These are phyloP conservation scores for Arctium lappa DNA, from an alignment of 129 eudicot genomes.

Conservation along the genomic window DNA sequence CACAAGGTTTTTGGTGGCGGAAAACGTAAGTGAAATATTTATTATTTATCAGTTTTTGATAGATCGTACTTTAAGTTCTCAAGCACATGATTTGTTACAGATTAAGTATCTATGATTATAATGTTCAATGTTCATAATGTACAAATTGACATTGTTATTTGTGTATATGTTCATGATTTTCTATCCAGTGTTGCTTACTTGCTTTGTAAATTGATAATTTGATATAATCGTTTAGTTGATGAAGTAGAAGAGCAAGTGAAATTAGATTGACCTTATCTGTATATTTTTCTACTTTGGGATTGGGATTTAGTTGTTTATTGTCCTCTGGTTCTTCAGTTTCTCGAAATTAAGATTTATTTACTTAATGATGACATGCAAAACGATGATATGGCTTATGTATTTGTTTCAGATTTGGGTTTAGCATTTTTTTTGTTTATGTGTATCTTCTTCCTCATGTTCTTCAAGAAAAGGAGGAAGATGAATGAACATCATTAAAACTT, in stretches of 20 bases:
- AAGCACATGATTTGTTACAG: not conserved
- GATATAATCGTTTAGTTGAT: not conserved
- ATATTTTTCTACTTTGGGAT: not conserved
- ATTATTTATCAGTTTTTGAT: not conserved
- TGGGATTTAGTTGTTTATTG: not conserved
- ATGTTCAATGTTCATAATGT: too few relatives aligned
- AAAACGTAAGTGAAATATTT: slow-evolving; percentile 51
- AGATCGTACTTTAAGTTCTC: not conserved
- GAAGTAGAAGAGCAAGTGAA: slow-evolving; percentile 1
- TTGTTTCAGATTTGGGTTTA: too few relatives aligned
- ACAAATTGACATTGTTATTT: not conserved
- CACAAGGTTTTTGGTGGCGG: slow-evolving; percentile 83
- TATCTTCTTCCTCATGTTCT: too few relatives aligned
- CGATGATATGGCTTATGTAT: too few relatives aligned
- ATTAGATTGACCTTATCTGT: not conserved
- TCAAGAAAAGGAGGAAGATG: too few relatives aligned
- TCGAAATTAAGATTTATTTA: not conserved
- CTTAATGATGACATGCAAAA: too few relatives aligned
- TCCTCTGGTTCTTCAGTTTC: not conserved
- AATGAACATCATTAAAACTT: too few relatives aligned
- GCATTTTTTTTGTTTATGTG: too few relatives aligned
- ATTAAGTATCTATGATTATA: not conserved
- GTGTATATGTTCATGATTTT: not conserved
- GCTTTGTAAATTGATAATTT: not conserved
- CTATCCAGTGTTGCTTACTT: not conserved